Conservation (phyloP, 2,329 filamentous ascomycete species). For the Cordyceps javanica region DNA sequence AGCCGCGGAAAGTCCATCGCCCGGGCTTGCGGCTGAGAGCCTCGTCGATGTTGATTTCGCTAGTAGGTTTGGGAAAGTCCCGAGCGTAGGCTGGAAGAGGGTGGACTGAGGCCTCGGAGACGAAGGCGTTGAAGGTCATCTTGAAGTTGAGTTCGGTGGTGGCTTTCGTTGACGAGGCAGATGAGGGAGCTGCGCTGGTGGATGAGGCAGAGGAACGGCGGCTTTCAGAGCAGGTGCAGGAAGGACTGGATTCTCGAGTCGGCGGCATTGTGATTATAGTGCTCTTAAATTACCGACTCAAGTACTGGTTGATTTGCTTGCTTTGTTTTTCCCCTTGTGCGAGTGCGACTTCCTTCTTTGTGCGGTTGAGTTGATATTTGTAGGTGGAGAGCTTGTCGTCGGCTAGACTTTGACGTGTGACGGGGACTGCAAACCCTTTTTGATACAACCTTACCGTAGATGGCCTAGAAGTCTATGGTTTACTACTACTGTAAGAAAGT, state of each 20-base stretch:
- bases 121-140: neutral
- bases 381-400: neutral
- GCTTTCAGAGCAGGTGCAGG: neutral
- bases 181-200: neutral
- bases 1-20: conserved; percentile 34
- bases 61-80: conserved; percentile 34
- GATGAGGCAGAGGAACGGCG: neutral
- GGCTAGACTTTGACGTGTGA: too few relatives aligned
- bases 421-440: too few relatives aligned
- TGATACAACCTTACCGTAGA: too few relatives aligned
- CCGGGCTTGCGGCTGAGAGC: conserved; percentile 38
- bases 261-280: neutral
- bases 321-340: neutral
- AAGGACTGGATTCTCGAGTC: neutral
- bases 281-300: neutral
- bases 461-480: too few relatives aligned
- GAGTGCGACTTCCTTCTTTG: neutral
- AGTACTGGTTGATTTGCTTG: neutral
- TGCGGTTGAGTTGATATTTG: neutral
- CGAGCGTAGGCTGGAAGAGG: conserved; percentile 30
- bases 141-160: conserved; percentile 8
- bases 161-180: neutral
- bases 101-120: conserved; percentile 19
- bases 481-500: too few relatives aligned
- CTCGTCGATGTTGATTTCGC: conserved; percentile 35